A percentile compares a stretch with the other conserved stretches of the same genome.
Conservation (phyloP, 2,329 filamentous ascomycete species). For the Pseudogymnoascus sp. region DNA sequence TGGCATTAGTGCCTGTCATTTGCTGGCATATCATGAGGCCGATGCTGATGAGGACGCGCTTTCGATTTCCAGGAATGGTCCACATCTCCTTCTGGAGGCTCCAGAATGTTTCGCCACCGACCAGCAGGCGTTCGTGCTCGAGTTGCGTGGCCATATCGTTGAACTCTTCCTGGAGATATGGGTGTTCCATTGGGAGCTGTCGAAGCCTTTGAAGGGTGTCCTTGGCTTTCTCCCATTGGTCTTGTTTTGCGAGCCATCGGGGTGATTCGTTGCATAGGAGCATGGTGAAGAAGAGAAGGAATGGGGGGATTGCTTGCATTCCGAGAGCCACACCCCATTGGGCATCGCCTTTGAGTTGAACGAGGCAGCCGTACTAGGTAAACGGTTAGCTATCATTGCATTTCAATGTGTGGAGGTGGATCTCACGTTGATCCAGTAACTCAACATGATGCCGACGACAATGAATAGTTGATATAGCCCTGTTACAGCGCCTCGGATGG, state of each 20-base stretch:
- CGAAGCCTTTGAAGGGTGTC: conserved; percentile 47
- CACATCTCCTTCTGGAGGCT: background rate
- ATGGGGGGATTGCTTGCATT: conserved; percentile 45
- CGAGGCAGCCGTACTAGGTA: background rate
- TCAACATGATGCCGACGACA: conserved; percentile 1
- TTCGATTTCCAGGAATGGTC: conserved; percentile 47
- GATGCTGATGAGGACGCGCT: conserved; percentile 52
- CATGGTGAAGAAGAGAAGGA: conserved; percentile 53
- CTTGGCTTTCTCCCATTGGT: conserved; percentile 56
- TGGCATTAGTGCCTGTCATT: conserved; percentile 48
- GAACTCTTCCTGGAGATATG: conserved; percentile 52
- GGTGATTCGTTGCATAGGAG: conserved; percentile 57
- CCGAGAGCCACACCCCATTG: conserved; percentile 52
- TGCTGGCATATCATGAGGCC: conserved; percentile 58
- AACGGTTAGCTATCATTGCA: background rate
- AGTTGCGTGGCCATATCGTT: conserved; percentile 54
- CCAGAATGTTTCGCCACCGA: conserved; percentile 35
- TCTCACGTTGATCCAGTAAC: background rate
- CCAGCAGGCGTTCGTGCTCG: conserved; percentile 52
- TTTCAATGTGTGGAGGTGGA: background rate
- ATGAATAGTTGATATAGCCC: conserved; percentile 6
- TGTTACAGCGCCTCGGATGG: conserved; percentile 3
- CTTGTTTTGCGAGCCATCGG: conserved; percentile 55
- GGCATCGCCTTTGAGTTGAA: conserved; percentile 36
- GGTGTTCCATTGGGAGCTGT: conserved; percentile 43